Evolutionary conservation across 805 yeast genomes (phyloP).

Genomic region (Starmera caribaea): DNA sequence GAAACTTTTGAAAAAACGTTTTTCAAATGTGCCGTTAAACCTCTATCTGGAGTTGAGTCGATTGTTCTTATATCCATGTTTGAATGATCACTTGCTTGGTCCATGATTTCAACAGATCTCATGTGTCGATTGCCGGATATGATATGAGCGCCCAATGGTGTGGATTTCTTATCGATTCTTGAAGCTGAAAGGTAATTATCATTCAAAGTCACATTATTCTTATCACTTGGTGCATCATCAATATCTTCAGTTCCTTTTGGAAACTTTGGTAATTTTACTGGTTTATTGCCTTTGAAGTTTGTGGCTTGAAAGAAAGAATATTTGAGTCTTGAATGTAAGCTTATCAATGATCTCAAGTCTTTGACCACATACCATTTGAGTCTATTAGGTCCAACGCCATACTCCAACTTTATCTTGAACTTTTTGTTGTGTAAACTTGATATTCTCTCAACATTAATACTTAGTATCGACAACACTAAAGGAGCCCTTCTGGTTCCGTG

Average conservation of each 20-base stretch:
- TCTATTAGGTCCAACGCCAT: constrained; percentile 76
- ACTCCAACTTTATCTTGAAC: constrained; percentile 70
- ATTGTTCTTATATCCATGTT: not conserved
- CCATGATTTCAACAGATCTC: not conserved
- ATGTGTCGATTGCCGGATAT: not conserved
- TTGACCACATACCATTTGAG: constrained; percentile 74
- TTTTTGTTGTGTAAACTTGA: constrained; percentile 29
- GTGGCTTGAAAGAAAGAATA: constrained; percentile 34
- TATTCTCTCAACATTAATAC: constrained; percentile 49
- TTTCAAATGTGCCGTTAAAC: constrained; percentile 9
- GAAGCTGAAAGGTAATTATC: constrained; percentile 14
- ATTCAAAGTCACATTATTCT: constrained; percentile 9
- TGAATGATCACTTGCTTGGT: not conserved
- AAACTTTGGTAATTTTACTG: constrained; percentile 26
- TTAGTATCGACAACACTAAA: constrained; percentile 61
- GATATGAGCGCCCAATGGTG: too few species aligned
- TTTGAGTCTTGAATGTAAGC: constrained; percentile 60
- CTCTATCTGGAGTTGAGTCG: not conserved
- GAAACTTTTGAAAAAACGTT: constrained; percentile 11
- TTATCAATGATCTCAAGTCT: constrained; percentile 61
- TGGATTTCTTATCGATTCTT: too few species aligned
- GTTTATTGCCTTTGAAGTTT: constrained; percentile 16
- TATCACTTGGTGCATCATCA: not conserved
- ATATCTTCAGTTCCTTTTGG: constrained; percentile 16
- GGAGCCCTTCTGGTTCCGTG: constrained; percentile 75